These are phyloP conservation scores for Trichoderma semiorbis DNA, from an alignment of 2,329 filamentous ascomycete genomes.

Conservation along the genomic window DNA sequence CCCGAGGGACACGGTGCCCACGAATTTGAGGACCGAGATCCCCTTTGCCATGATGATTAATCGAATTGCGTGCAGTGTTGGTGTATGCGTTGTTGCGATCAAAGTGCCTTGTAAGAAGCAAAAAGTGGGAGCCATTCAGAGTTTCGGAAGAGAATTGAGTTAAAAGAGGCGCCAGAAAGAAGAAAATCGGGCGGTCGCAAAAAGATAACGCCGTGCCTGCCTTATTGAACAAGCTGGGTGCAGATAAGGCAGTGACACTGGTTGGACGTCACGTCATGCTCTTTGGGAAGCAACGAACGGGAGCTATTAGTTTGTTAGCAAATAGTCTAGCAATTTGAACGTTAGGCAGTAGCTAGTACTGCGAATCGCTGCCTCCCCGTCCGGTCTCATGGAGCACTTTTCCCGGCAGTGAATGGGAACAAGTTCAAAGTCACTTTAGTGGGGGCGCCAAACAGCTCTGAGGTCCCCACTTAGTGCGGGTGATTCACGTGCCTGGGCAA, in stretches of 20 bases:
- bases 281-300: not conserved
- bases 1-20: slow-evolving; percentile 85
- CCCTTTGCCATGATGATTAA: slow-evolving; percentile 63
- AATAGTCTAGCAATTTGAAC: not conserved
- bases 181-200: not conserved
- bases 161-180: not conserved
- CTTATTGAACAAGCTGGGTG: not conserved
- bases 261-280: slow-evolving; percentile 8
- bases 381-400: not conserved
- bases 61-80: not conserved
- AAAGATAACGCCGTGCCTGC: not conserved
- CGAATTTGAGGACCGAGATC: slow-evolving; percentile 82
- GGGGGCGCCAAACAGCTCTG: not conserved
- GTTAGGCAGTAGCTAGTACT: not conserved
- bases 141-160: not conserved
- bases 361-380: not conserved
- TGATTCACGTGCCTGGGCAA: slow-evolving; percentile 6
- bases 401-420: not conserved
- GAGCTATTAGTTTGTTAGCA: not conserved
- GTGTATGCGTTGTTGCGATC: not conserved
- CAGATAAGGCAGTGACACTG: not conserved
- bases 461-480: not conserved
- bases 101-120: not conserved
- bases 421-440: not conserved
- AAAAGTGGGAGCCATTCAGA: not conserved